Conservation (phyloP, 352 stramenopile genomes). For the Halophytophthora polymorphica region DNA sequence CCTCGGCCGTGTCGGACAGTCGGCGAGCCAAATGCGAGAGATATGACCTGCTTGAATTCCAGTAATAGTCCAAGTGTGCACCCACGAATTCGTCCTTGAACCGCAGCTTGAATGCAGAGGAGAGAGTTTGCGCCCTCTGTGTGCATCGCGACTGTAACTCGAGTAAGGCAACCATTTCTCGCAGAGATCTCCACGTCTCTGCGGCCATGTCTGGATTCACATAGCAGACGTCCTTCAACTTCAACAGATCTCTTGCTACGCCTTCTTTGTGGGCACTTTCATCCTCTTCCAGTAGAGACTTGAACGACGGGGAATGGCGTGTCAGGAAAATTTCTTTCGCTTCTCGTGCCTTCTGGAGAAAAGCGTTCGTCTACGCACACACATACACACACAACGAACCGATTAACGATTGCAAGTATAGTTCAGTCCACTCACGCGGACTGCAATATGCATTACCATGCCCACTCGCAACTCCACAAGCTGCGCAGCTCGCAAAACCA, state of each 20-base stretch:
- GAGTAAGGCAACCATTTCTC: constrained; percentile 7
- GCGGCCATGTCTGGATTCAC: constrained; percentile 1
- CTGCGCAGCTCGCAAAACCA: constrained; percentile 6
- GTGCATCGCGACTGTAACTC: constrained; percentile 4
- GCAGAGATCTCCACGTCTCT: constrained; percentile 11
- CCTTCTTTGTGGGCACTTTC: too few species aligned
- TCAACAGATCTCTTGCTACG: neutral
- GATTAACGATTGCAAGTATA: too few species aligned
- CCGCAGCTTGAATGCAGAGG: constrained; percentile 16
- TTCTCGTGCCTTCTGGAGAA: too few species aligned
- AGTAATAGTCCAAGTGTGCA: constrained; percentile 11
- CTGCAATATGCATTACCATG: neutral
- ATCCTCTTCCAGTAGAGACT: too few species aligned
- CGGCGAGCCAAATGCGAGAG: constrained; percentile 6
- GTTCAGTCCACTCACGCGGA: neutral
- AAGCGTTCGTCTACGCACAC: too few species aligned
- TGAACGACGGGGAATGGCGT: too few species aligned
- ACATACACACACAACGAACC: too few species aligned
- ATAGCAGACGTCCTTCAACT: constrained; percentile 14
- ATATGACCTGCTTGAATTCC: constrained; percentile 1
- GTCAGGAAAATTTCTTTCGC: too few species aligned
- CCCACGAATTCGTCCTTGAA: constrained; percentile 21
- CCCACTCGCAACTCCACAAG: neutral
- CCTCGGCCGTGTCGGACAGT: constrained; percentile 2
- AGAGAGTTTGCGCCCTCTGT: constrained; percentile 5